Base-by-base conservation (phyloP, 2,329 filamentous ascomycete genomes). In the Drechslera avenae region DNA sequence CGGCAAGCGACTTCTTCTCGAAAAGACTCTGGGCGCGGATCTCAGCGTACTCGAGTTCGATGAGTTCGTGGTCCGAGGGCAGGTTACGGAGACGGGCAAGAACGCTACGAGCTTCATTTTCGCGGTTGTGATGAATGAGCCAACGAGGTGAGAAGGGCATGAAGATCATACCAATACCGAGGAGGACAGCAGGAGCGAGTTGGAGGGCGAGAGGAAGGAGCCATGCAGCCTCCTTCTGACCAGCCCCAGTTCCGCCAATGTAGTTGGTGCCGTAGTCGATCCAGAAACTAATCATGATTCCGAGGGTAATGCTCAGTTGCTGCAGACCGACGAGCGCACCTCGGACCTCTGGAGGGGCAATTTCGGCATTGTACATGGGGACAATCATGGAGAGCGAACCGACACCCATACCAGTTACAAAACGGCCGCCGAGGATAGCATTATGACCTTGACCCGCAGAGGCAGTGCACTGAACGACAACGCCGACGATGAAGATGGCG, bases 81-180 rank as follows among this genome's bases (percentile, higher is more conserved):
- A 90, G 79, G 4, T 78, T 79, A 17, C 89, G 84, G 3, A 93
- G 81, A 34, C 68, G 77, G 1, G 87, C 83, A 1, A 93, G 78
- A 1, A 86, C 83, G 10, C 70, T 69, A 13, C 83, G 81, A 0
- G 86, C 87, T 67, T 92, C 88, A 0, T 79, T 78, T 62, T 91
- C 87, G 34, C 87, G 84, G 46, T 77, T 77, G 62, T 89, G 85
- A 67, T 90, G 84, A 7, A 88, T 75, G 0, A 92, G 80, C 88
- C 87, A 91, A 59, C 89, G 81, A 0, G 89, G 89, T 0, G 83
- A 88, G 73, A 88, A 91, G 0, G 88, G 89, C 87, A 92, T 89
- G 73, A 89, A 90, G 9, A 88, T 63, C 81, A 91, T 91, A 26
- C 89, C 88, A 6, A 80, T 64, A 26, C 86, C 83, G 2, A 92